Evolutionary conservation across 352 stramenopile species (phyloP).

Genomic region (Lagenidium sp.): DNA sequence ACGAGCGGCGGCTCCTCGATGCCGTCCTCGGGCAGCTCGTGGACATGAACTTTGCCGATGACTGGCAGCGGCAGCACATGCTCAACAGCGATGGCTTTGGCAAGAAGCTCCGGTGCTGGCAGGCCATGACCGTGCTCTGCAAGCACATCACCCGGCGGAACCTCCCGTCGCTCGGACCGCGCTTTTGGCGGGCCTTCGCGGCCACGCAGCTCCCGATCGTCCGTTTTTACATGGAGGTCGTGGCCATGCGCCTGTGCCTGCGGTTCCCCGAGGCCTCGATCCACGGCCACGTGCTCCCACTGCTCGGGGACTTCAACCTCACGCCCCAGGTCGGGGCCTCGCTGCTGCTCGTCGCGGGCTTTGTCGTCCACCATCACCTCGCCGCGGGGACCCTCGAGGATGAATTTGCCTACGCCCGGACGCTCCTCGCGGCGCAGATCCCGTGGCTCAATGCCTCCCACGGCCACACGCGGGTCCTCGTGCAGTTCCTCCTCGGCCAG

Average conservation of each 20-base stretch:
- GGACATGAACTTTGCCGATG: constrained; percentile 38
- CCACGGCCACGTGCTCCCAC: constrained; percentile 29
- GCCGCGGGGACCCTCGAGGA: constrained; percentile 13
- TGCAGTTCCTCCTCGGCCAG: constrained; percentile 56
- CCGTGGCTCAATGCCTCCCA: constrained; percentile 76
- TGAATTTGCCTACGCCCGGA: constrained; percentile 11
- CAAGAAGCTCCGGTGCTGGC: constrained; percentile 65
- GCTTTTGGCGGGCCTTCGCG: constrained; percentile 42
- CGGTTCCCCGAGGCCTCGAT: constrained; percentile 40
- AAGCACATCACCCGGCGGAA: constrained; percentile 25
- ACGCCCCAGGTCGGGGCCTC: constrained; percentile 64
- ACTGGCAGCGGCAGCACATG: constrained; percentile 79
- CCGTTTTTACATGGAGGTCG: constrained; percentile 78
- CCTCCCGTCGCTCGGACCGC: constrained; percentile 16
- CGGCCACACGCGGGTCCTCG: constrained; percentile 72
- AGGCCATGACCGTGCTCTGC: constrained; percentile 66
- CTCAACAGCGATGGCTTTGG: constrained; percentile 79
- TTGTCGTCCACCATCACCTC: constrained; percentile 23
- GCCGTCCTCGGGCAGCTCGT: constrained; percentile 16
- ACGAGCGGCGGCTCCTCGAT: background rate
- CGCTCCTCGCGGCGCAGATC: constrained; percentile 40
- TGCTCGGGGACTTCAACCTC: constrained; percentile 59
- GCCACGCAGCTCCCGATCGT: constrained; percentile 55
- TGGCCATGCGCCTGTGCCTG: constrained; percentile 57
- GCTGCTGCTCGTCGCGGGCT: constrained; percentile 44